Percentiles rank a stretch among this genome's conserved stretches.
Conservation (phyloP, 108 stramenopile species). For the Bacterosira constricta region DNA sequence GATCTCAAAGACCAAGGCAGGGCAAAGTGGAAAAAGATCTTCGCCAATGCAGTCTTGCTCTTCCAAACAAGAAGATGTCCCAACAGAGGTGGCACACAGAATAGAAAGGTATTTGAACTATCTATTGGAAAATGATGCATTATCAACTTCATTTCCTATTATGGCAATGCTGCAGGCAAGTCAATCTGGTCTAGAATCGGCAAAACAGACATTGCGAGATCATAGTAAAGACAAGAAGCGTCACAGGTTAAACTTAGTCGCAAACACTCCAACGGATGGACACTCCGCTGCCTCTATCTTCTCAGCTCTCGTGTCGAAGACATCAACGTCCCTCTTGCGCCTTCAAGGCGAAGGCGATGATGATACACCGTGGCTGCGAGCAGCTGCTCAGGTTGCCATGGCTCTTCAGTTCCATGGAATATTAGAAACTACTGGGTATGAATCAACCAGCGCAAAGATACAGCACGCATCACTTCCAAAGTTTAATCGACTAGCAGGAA, state of each 20-base stretch:
- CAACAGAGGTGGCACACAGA: slow-evolving; percentile 20
- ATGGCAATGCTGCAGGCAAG: slow-evolving; percentile 79
- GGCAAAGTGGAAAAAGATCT: background rate
- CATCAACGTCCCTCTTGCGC: slow-evolving; percentile 12
- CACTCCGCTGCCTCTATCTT: slow-evolving; percentile 29
- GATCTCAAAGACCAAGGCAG: slow-evolving; percentile 6
- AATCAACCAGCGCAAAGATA: slow-evolving; percentile 80
- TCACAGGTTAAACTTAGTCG: slow-evolving; percentile 29
- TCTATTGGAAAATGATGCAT: slow-evolving; percentile 78
- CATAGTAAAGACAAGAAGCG: slow-evolving; percentile 52
- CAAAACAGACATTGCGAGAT: slow-evolving; percentile 74
- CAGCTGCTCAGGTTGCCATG: slow-evolving; percentile 86
- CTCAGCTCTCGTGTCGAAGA: slow-evolving; percentile 35
- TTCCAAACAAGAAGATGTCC: background rate
- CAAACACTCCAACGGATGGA: slow-evolving; percentile 6
- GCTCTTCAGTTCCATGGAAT: slow-evolving; percentile 87
- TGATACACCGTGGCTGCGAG: slow-evolving; percentile 83
- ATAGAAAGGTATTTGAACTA: slow-evolving; percentile 86
- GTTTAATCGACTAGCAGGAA: slow-evolving; percentile 55
- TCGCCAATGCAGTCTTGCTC: slow-evolving; percentile 16
- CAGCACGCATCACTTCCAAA: slow-evolving; percentile 87
- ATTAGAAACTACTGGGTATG: slow-evolving; percentile 81
- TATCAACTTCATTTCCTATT: slow-evolving; percentile 84
- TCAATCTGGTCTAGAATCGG: slow-evolving; percentile 86
- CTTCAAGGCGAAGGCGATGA: slow-evolving; percentile 40